Evolutionary conservation across 2,329 filamentous ascomycete species (phyloP).

Genomic region (Aspergillus candidus): DNA sequence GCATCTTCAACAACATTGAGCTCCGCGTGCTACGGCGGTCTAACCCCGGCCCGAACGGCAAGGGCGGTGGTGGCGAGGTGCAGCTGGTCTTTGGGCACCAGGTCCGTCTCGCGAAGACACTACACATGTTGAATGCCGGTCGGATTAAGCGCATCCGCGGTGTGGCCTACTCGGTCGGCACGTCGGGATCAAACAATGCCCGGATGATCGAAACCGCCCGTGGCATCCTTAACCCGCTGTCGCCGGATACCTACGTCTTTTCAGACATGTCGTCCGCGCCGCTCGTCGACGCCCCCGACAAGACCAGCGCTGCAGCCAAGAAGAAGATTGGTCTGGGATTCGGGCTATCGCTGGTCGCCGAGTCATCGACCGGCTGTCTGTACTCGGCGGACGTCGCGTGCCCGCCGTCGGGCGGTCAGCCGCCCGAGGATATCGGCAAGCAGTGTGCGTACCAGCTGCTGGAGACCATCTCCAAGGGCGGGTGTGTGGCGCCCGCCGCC

Average conservation of each 20-base stretch:
- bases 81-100: constrained; percentile 91
- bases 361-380: constrained; percentile 78
- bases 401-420: constrained; percentile 70
- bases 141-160: constrained; percentile 83
- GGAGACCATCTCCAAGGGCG: constrained; percentile 73
- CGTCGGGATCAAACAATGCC: constrained; percentile 86
- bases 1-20: constrained; percentile 80
- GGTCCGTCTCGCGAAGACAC: constrained; percentile 84
- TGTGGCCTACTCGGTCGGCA: constrained; percentile 88
- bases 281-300: constrained; percentile 63
- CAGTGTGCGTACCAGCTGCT: constrained; percentile 83
- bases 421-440: constrained; percentile 86
- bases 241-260: constrained; percentile 85
- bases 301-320: constrained; percentile 51
- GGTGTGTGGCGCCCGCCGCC: constrained; percentile 69
- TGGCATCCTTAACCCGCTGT: constrained; percentile 78
- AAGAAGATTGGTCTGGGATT: constrained; percentile 78
- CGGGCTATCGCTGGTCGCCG: constrained; percentile 82
- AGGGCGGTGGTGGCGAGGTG: constrained; percentile 83
- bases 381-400: constrained; percentile 79
- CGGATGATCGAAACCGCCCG: constrained; percentile 89
- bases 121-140: constrained; percentile 80
- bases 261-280: constrained; percentile 59
- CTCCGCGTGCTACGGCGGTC: constrained; percentile 73
- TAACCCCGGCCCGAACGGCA: constrained; percentile 67